Evolutionary conservation across 2,329 filamentous ascomycete genomes (phyloP), one percentile per base, ranked within the genome.

Genomic region (Penicillium sp.): DNA sequence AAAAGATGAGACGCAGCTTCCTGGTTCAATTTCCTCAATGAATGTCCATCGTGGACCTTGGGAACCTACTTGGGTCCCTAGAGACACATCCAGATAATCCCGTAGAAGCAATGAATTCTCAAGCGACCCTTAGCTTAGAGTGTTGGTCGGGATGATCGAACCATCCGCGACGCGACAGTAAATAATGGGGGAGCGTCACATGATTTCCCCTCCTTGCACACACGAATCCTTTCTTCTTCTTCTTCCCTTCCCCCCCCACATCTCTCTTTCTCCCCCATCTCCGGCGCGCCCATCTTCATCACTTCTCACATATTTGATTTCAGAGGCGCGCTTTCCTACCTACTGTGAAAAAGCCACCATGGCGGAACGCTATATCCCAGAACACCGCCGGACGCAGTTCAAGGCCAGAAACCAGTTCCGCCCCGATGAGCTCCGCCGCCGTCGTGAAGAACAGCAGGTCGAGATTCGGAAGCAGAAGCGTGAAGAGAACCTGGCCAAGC

Each of bases 351-450:
- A n/a, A n/a, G n/a, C 27, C 48, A 83, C 60, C 74, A 98, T 98
- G 93, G 86, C 93, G 71, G 93, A 98, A 71, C 87, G 93, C 64
- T 98, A 96, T 77, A 98, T 98, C 65, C 93, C 93, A 70, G 93
- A 98, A 77, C 93, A 98, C 78, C 89, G 93, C 71, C 90, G 93
- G 67, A 96, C 88, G 55, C 90, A 95, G 76, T 98, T 95, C 84
- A 98, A 98, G 85, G 93, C 93, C 40, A 96, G 96, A 81, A 91
- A 87, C 73, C 88, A 88, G 63, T 97, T 98, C 80, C 96, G 96
- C 82, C 91, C 91, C 60, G 93, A 98, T 70, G 93, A 98, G 77
- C 84, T 98, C 55, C 88, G 93, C 68, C 90, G 93, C 64, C 93
- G 93, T 67, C 93, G 93, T 67, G 93, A 98, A 71, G 93, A 98